These are phyloP conservation scores for Pseudomonodictys pantanalensis DNA, from an alignment of 495 filamentous ascomycete genomes.

Conservation along the genomic window DNA sequence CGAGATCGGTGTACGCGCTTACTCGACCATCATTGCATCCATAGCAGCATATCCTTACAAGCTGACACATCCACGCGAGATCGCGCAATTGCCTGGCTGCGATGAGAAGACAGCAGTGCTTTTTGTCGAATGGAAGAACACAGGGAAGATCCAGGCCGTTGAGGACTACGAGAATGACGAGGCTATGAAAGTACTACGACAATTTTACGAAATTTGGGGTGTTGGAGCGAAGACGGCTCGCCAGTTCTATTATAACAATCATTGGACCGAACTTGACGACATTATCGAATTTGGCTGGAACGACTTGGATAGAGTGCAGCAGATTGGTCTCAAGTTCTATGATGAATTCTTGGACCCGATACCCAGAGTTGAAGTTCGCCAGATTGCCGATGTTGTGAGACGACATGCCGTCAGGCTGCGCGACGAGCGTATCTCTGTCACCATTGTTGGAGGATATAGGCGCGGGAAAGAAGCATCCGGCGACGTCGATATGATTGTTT, in stretches of 20 bases:
- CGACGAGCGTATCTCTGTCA: conserved; percentile 59
- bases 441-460: conserved; percentile 81
- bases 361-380: conserved; percentile 68
- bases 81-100: conserved; percentile 74
- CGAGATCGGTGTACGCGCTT: conserved; percentile 79
- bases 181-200: conserved; percentile 57
- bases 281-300: conserved; percentile 81
- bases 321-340: conserved; percentile 95
- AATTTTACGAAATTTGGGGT: conserved; percentile 84
- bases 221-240: conserved; percentile 80
- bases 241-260: conserved; percentile 74
- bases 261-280: conserved; percentile 79
- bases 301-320: conserved; percentile 70
- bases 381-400: conserved; percentile 61
- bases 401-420: conserved; percentile 57
- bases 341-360: conserved; percentile 77
- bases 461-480: conserved; percentile 71
- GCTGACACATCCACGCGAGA: conserved; percentile 55
- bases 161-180: conserved; percentile 62
- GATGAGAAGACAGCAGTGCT: conserved; percentile 74
- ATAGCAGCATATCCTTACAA: conserved; percentile 77
- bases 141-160: conserved; percentile 60
- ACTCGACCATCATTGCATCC: conserved; percentile 80
- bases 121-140: conserved; percentile 70
- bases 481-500: conserved; percentile 84